Evolutionary conservation across 768 basidiomycete genomes (phyloP), one percentile per base, ranked within the genome.

Genomic region (Cubamyces lactineus): DNA sequence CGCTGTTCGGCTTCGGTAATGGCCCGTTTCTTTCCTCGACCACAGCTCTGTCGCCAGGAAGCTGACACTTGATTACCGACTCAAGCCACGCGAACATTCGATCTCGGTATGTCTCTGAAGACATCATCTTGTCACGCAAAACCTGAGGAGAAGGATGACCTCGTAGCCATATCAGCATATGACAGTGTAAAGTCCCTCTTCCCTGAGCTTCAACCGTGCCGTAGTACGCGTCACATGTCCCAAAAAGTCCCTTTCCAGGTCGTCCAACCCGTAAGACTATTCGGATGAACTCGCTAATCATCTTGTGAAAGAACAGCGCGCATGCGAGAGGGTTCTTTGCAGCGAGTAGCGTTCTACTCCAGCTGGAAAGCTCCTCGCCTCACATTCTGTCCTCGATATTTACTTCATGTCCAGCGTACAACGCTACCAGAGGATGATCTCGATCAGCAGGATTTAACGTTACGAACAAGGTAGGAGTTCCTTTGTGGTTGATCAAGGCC

Each of bases 101-200:
- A 1, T 16, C 17, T 24, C 24, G 3, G 16, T 54, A 54, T 1
- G 23, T 11, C 5, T 59, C 51, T 16, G 51, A 49, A 15, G 43
- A 19, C 5, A 15, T 16, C 56, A 69, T 59, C 17, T 49, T 34
- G 15, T 65, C 54, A 4, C 61, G 50, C 12, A 71, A 47, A 15
- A 51, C 51, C n/a, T 71, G 62, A 0, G 75, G 71, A 3, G 66
- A 66, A 7, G 66, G 62, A 42, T 66, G 61, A 0, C 71, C 72
- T 23, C 60, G 17, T 1, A 76, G 24, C 75, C 71, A 76, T 1
- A 72, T 58, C 0, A 76, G 40, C 65, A 75, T 69, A 57, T 77
- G 76, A 28, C 69, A 70, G 57, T 77, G 76, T 1, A 77, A 11
- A 6, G 34, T 34, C 1, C 34, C 34, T 34, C 34, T 34, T 4